Evolutionary conservation across 768 basidiomycete species (phyloP), one percentile per base, ranked within the genome.

Genomic region (Lactifluus volemus): DNA sequence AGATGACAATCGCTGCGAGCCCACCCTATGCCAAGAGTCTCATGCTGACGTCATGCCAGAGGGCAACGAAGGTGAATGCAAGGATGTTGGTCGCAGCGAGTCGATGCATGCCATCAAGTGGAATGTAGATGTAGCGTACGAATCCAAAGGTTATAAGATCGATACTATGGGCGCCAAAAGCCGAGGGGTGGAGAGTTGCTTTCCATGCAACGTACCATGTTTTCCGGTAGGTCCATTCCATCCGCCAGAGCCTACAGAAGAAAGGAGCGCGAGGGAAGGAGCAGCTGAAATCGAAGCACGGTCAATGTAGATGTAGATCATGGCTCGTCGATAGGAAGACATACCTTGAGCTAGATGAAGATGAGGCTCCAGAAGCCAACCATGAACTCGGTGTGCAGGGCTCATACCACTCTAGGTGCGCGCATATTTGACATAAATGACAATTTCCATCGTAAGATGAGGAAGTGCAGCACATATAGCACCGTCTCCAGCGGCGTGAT

Each of bases 141-240:
- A 49, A 95, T 78, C 97, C 96, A 98, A 14, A 97, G 80, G 69
- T 98, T 99, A 73, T 94, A 98, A 64, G 89, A 92, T 8, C 97
- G 79, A 71, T 98, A 96, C 97, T 96, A 98, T 65, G 86, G 87
- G 63, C 94, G 75, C 97, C 97, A 98, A 73, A 99, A 98, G 0
- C 93, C 94, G 10, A 86, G 71, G 0, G 85, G 82, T 0, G 95
- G 97, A 70, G 98, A 98, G 71, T 98, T 98, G 72, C 98, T 99
- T 21, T 85, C 89, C 85, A 98, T 88, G 69, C 97, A 98, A n/a
- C 97, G 82, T 12, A 99, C 81, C 97, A 98, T 97, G 72, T 99
- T 99, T 73, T 99, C 97, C 0, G 96, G 97, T 0, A 93, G 89
- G 67, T 97, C 92, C 38, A 98, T 81, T 0, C 90, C 91, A 67